Evolutionary conservation across 306 rosid genomes (phyloP), one percentile per base, ranked within the genome.

Genomic region (Casuarina glauca): DNA sequence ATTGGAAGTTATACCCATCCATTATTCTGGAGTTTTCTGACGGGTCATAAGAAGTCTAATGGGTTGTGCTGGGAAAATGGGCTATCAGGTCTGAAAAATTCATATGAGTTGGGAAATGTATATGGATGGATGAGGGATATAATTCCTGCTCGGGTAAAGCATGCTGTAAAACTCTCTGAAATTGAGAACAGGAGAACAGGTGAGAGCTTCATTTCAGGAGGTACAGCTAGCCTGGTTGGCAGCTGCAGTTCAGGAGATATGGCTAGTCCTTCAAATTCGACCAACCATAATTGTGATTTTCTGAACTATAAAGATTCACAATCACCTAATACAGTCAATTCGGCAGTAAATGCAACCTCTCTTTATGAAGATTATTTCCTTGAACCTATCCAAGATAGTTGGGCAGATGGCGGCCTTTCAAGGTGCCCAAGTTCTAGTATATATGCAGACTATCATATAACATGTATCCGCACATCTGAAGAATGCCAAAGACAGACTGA

Each of bases 351-450:
- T 38, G 46, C 76, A 69, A 78, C 84, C 49, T 69, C 93, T 81
- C 77, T 87, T 74, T 72, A 78, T 88, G 74, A 90, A 49, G 91
- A 87, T 85, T 87, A 88, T 79, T 80, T 76, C 76, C 92, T 82
- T 73, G 78, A 61, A 44, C 71, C 62, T 55, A 69, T 90, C 78
- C 83, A 36, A 76, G 80, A 75, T 72, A 74, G 66, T 44, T 53
- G 43, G 55, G 70, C 74, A 70, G 87, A 85, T 48, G 60, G 16
- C 51, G 71, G 78, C 72, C 79, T 74, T 80, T 73, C 86, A 75
- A 83, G 71, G 60, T 63, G 74, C 70, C 69, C 75, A 26, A 54
- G 74, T 80, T 77, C 88, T 69, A 76, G 84, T 68, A 78, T 84
- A 62, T 79, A 67, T 78, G 74, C 83, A 1, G 88, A 84, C 44